Evolutionary conservation across 768 basidiomycete species (phyloP).

Genomic region (Lactarius hengduanensis): DNA sequence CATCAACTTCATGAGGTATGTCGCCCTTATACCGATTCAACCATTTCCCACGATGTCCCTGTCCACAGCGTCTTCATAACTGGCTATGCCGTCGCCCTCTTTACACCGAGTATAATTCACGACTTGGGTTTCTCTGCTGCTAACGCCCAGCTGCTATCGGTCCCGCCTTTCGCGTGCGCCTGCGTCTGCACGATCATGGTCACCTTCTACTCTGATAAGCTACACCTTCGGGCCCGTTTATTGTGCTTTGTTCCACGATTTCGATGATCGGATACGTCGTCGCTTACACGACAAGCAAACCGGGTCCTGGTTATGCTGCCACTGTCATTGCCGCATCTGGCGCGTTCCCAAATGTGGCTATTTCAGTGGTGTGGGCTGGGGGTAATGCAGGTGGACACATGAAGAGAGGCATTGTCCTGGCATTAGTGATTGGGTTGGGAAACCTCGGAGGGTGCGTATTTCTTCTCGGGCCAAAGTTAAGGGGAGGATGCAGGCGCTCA

Average conservation of each 20-base stretch:
- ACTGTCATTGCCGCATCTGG: constrained; percentile 51
- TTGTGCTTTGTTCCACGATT: constrained; percentile 43
- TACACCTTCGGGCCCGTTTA: constrained; percentile 48
- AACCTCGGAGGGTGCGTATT: constrained; percentile 50
- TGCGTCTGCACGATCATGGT: constrained; percentile 34
- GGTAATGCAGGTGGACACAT: constrained; percentile 57
- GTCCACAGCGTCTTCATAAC: constrained; percentile 43
- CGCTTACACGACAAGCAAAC: constrained; percentile 40
- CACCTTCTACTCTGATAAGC: constrained; percentile 38
- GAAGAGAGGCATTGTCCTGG: constrained; percentile 51
- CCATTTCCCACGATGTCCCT: background rate
- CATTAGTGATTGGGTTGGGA: constrained; percentile 53
- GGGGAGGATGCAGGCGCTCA: background rate
- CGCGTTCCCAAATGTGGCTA: constrained; percentile 49
- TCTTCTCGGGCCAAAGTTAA: constrained; percentile 28
- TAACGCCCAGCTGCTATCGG: constrained; percentile 40
- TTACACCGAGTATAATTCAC: constrained; percentile 38
- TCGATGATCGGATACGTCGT: constrained; percentile 53
- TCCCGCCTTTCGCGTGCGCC: constrained; percentile 38
- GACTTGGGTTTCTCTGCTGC: constrained; percentile 49
- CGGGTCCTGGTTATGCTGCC: constrained; percentile 44
- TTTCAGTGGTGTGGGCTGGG: constrained; percentile 54
- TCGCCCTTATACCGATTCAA: background rate
- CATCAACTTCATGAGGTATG: constrained; percentile 37
- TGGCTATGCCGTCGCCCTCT: constrained; percentile 44